Percentiles rank a stretch among this genome's conserved stretches.
phyloP scores from a whole-genome alignment of 768 basidiomycete genomes.

The Lactarius quietus region DNA sequence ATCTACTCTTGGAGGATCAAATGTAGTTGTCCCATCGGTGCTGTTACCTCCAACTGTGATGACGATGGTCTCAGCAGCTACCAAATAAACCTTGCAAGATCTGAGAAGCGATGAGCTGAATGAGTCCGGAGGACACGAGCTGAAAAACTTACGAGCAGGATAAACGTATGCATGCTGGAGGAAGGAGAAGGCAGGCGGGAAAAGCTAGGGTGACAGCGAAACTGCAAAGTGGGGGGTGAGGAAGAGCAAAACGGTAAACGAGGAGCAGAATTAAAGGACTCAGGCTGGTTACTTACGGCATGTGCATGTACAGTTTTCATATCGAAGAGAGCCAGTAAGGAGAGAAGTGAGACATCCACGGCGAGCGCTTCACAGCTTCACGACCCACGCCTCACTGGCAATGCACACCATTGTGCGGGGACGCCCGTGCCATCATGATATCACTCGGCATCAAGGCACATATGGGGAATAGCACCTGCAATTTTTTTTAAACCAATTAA shows the following conservation, averaged over 20 bases:
- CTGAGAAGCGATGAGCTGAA: constrained; percentile 10
- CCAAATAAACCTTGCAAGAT: constrained; percentile 22
- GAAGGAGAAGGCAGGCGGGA: not conserved
- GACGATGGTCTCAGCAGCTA: constrained; percentile 39
- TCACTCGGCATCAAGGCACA: not conserved
- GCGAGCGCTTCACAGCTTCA: not conserved
- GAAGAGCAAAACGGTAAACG: not conserved
- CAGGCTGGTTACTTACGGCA: constrained; percentile 5
- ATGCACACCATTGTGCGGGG: not conserved
- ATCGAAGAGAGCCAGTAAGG: not conserved
- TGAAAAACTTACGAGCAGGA: constrained; percentile 11
- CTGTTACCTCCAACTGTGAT: constrained; percentile 47
- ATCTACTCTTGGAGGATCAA: constrained; percentile 42
- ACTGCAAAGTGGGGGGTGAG: not conserved
- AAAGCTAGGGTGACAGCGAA: not conserved
- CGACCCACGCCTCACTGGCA: not conserved
- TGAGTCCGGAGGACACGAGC: not conserved
- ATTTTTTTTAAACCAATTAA: not conserved
- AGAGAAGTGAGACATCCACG: not conserved
- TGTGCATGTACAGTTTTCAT: not conserved
- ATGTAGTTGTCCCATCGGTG: constrained; percentile 44
- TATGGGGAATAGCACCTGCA: not conserved
- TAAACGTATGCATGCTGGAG: not conserved
- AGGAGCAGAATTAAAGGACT: constrained; percentile 4
- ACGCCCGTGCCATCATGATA: not conserved